phyloP scores from a whole-genome alignment of 2,329 filamentous ascomycete genomes.

The Anisogramma anomala region DNA sequence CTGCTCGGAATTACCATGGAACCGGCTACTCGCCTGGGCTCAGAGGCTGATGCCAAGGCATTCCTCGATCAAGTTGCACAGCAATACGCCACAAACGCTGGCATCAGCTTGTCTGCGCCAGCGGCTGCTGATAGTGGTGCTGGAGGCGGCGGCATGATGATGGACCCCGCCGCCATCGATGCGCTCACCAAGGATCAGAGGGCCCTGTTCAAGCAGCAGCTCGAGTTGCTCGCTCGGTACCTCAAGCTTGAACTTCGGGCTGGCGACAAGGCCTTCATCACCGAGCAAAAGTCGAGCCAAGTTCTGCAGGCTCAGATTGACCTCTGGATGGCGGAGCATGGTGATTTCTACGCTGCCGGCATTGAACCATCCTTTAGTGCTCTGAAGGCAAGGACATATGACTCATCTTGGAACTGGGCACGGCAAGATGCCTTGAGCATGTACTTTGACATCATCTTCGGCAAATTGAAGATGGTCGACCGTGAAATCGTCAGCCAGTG shows the following conservation, averaged over 20 bases:
- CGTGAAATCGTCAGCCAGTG: slow-evolving; percentile 97
- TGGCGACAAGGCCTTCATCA: slow-evolving; percentile 88
- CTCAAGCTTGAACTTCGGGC: slow-evolving; percentile 92
- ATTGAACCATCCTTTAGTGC: slow-evolving; percentile 91
- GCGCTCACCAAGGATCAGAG: slow-evolving; percentile 95
- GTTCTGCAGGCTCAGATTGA: slow-evolving; percentile 88
- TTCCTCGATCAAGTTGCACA: slow-evolving; percentile 82
- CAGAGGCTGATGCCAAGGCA: slow-evolving; percentile 81
- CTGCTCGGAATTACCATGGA: slow-evolving; percentile 88
- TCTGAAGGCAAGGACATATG: slow-evolving; percentile 90
- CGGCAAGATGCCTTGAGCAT: slow-evolving; percentile 94
- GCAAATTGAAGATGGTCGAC: slow-evolving; percentile 81
- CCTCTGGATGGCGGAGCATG: slow-evolving; percentile 89
- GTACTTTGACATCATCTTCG: slow-evolving; percentile 99
- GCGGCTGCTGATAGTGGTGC: slow-evolving; percentile 62
- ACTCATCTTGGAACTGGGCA: slow-evolving; percentile 99
- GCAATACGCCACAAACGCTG: slow-evolving; percentile 76
- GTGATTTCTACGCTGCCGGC: slow-evolving; percentile 87
- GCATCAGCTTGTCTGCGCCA: slow-evolving; percentile 70
- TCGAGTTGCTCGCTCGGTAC: slow-evolving; percentile 89
- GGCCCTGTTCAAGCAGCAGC: slow-evolving; percentile 93
- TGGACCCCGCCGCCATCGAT: slow-evolving; percentile 95
- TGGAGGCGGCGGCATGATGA: slow-evolving; percentile 87
- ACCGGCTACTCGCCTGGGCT: slow-evolving; percentile 74
- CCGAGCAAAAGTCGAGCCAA: slow-evolving; percentile 73